Evolutionary conservation across 2,329 filamentous ascomycete species (phyloP).

Genomic region (Aspergillus sp.): DNA sequence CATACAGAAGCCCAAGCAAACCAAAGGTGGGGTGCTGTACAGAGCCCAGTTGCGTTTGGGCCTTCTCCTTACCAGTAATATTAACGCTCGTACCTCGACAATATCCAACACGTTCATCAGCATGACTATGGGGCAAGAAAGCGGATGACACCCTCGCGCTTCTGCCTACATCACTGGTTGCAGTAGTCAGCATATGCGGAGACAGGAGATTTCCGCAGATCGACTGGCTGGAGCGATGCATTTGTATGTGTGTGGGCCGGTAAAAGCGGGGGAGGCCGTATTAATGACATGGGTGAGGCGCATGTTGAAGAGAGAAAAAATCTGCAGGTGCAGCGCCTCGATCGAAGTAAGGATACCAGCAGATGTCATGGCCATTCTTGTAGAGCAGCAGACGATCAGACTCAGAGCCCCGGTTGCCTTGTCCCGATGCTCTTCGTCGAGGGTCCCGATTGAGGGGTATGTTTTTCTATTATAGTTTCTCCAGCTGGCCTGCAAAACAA

Average conservation of each 20-base stretch:
- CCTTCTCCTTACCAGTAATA: constrained; percentile 7
- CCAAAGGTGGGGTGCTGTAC: constrained; percentile 21
- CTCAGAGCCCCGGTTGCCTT: constrained; percentile 19
- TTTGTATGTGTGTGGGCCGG: constrained; percentile 2
- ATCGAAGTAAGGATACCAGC: neutral
- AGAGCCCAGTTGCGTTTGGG: constrained; percentile 8
- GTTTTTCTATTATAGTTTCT: constrained; percentile 12
- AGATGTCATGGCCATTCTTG: neutral
- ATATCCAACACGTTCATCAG: neutral
- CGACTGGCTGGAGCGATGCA: constrained; percentile 17
- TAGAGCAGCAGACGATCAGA: constrained; percentile 4
- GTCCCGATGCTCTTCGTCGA: constrained; percentile 5
- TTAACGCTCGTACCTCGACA: constrained; percentile 1
- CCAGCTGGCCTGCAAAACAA: constrained; percentile 8
- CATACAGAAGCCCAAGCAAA: neutral
- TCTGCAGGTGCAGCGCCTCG: constrained; percentile 16
- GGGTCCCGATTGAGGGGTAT: constrained; percentile 8
- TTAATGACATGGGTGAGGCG: constrained; percentile 9
- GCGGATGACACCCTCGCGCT: neutral
- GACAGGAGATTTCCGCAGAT: constrained; percentile 8
- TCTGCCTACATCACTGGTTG: constrained; percentile 4
- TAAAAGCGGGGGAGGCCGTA: constrained; percentile 14
- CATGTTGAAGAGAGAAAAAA: constrained; percentile 11
- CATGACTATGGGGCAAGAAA: neutral
- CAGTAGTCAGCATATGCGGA: constrained; percentile 5